Percentiles rank a stretch among this genome's conserved stretches.
Conservation (phyloP, 805 yeast genomes). For the Myxozyma vanderwaltii region DNA sequence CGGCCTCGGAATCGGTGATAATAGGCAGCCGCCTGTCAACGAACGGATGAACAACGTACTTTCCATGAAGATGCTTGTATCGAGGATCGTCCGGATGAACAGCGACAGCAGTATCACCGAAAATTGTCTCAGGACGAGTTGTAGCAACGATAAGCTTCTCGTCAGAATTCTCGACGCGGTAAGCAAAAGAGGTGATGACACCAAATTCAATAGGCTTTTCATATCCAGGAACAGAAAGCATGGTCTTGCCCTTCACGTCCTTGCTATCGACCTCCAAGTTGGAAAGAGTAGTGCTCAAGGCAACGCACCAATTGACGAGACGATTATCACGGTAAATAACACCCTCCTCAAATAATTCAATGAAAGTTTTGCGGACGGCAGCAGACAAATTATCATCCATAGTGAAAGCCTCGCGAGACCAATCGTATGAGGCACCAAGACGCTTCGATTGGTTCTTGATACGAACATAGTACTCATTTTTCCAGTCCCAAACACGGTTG, state of each 20-base stretch:
- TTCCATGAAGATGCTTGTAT: constrained; percentile 93
- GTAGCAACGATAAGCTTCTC: constrained; percentile 93
- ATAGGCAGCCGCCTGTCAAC: constrained; percentile 83
- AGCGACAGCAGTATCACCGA: constrained; percentile 98
- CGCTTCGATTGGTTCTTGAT: constrained; percentile 82
- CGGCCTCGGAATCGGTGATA: constrained; percentile 86
- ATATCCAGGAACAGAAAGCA: constrained; percentile 84
- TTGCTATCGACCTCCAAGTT: constrained; percentile 96
- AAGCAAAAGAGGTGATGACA: constrained; percentile 93
- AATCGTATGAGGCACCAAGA: constrained; percentile 96
- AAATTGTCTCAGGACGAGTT: constrained; percentile 97
- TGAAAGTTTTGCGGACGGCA: constrained; percentile 90
- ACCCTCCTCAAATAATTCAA: constrained; percentile 90
- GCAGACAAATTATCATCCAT: constrained; percentile 73
- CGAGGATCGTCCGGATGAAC: constrained; percentile 95
- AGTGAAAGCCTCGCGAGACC: constrained; percentile 94
- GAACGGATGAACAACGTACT: constrained; percentile 87
- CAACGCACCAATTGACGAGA: constrained; percentile 95
- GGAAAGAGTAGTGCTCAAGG: constrained; percentile 91
- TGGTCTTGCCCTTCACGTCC: constrained; percentile 78
- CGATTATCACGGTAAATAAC: constrained; percentile 91
- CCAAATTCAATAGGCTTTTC: constrained; percentile 88
- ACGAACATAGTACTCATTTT: constrained; percentile 83
- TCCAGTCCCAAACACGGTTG: constrained; percentile 97
- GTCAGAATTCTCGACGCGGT: constrained; percentile 79